Evolutionary conservation across 2,329 filamentous ascomycete genomes (phyloP), one percentile per base, ranked within the genome.

Genomic region (Bimuria novae-zelandiae): DNA sequence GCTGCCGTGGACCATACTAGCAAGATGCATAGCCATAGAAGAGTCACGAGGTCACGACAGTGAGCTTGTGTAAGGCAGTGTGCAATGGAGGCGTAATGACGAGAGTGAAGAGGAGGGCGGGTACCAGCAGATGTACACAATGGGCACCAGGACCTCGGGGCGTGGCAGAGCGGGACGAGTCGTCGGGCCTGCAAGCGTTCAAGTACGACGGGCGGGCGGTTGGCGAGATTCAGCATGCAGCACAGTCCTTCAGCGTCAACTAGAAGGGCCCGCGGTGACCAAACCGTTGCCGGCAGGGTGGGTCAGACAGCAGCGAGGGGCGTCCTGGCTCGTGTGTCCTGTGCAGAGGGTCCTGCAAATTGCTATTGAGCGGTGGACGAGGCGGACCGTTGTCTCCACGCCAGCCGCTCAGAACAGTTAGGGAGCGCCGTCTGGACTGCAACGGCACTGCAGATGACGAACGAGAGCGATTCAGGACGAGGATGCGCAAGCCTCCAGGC

Each of bases 1-100:
- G 63, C 67, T 74, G 67, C 68, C 69, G 71, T 75, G 72, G 63
- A 75, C 71, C 73, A 76, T 76, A 59, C 68, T 76, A 64, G 74
- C 71, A 61, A 76, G 70, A 65, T 76, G 74, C 74, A 76, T 76
- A 59, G 68, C 70, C 69, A 71, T 72, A 17, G 56, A 60, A 69
- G 57, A 47, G 59, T 64, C 60, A 67, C 64, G 60, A 60, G 68
- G n/a, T 59, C 63, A 72, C 69, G 60, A 60, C 68, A 67, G 68
- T 45, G 37, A 56, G 63, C 57, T 57, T 69, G 69, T 64, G 70
- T 66, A 69, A 71, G 64, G 51, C 55, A 42, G 25, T 52, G 49
- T 52, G 44, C 44, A 49, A 36, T 56, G 48, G 55, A 50, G 50
- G 58, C 58, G 57, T 61, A 62, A 59, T 56, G 64, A 67, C 61